A percentile compares a stretch with the other conserved stretches of the same genome.
Evolutionary conservation across 345 rosid genomes (phyloP).

Genomic region (Clausena lansium): DNA sequence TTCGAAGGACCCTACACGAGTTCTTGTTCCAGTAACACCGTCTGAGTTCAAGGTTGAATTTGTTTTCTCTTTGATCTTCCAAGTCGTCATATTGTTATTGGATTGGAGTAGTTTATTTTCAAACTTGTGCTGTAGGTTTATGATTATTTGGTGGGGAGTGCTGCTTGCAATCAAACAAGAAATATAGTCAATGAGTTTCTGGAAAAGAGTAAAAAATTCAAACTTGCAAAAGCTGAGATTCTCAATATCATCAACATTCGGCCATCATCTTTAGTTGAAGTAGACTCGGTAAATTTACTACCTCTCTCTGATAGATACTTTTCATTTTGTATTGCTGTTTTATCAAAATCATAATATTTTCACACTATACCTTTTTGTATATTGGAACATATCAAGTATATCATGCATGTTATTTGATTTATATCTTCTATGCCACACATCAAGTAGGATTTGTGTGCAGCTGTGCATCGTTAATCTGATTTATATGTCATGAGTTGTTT

Average conservation of each 20-base stretch:
- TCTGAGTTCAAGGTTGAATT: constrained; percentile 70
- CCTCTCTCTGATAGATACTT: background rate
- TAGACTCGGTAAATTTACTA: constrained; percentile 44
- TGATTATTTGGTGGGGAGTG: constrained; percentile 59
- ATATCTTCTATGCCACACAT: background rate
- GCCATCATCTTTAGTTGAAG: constrained; percentile 53
- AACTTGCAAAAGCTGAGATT: constrained; percentile 76
- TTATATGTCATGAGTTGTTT: background rate
- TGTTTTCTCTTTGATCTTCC: background rate
- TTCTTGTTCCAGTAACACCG: constrained; percentile 53
- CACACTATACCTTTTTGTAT: background rate
- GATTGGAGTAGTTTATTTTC: background rate
- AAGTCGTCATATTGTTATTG: background rate
- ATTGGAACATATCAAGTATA: background rate
- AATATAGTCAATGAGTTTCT: constrained; percentile 48
- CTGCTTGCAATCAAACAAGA: constrained; percentile 59
- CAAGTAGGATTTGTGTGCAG: background rate
- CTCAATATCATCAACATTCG: constrained; percentile 66
- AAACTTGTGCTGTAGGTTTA: constrained; percentile 50
- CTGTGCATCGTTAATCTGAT: background rate
- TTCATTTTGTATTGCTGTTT: background rate
- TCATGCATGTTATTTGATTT: background rate
- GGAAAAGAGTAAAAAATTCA: constrained; percentile 50
- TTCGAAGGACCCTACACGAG: constrained; percentile 60
- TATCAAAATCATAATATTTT: background rate